phyloP scores from a whole-genome alignment of 805 yeast genomes.

The Barnettozyma sp. region DNA sequence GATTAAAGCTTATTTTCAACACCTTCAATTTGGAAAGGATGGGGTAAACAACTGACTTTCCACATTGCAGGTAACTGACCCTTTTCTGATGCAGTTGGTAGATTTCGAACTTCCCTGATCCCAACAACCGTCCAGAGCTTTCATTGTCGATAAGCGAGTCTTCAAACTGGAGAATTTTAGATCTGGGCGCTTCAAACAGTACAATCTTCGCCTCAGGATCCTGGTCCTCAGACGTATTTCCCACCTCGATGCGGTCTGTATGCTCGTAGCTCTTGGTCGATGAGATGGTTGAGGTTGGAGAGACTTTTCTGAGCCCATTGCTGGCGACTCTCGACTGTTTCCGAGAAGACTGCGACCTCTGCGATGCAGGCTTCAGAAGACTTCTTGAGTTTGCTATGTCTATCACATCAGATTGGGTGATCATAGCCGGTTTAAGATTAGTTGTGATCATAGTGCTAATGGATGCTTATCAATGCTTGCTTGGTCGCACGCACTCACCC shows the following conservation, averaged over 20 bases:
- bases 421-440: constrained; percentile 6
- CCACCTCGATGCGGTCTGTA: constrained; percentile 1
- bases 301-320: no score
- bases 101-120: constrained; percentile 54
- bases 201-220: constrained; percentile 16
- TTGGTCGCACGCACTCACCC: no score
- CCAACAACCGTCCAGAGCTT: constrained; percentile 41
- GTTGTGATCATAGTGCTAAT: constrained; percentile 6
- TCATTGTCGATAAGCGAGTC: constrained; percentile 13
- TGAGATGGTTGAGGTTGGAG: constrained; percentile 5
- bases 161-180: constrained; percentile 23
- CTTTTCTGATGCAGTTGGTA: constrained; percentile 52
- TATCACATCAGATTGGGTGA: constrained; percentile 11
- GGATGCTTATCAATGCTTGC: no score
- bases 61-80: constrained; percentile 60
- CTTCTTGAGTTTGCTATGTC: constrained; percentile 21
- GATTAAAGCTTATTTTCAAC: constrained; percentile 39
- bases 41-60: constrained; percentile 57
- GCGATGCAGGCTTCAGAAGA: constrained; percentile 18
- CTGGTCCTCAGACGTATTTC: not conserved
- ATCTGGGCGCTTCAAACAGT: constrained; percentile 17
- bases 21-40: constrained; percentile 58
- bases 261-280: constrained; percentile 1
- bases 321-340: constrained; percentile 19
- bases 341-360: constrained; percentile 18